Evolutionary conservation across 2,329 filamentous ascomycete genomes (phyloP).

Genomic region (Ascochyta clinopodiicola): DNA sequence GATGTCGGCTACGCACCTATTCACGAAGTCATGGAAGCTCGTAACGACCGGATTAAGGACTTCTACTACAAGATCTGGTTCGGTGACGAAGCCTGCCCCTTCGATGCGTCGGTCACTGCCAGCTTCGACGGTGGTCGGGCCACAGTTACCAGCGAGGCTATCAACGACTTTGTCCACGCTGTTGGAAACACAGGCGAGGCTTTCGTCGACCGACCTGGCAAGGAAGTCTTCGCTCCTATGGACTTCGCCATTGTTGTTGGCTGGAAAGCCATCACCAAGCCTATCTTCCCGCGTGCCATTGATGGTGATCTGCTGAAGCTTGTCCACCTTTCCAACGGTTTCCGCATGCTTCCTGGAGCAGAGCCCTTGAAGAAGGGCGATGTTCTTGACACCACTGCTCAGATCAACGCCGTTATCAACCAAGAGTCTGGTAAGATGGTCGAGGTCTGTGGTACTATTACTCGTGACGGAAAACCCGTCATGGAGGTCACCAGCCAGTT

Average conservation of each 20-base stretch:
- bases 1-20: constrained; percentile 98
- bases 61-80: constrained; percentile 99
- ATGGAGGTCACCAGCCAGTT: constrained; percentile 99
- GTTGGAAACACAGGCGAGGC: constrained; percentile 98
- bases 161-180: constrained; percentile 98
- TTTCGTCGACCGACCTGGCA: constrained; percentile 93
- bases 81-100: constrained; percentile 80
- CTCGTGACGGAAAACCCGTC: constrained; percentile 79
- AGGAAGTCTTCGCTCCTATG: constrained; percentile 95
- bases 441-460: constrained; percentile 97
- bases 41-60: constrained; percentile 98
- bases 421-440: constrained; percentile 99
- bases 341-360: constrained; percentile 97
- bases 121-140: constrained; percentile 89
- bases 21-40: constrained; percentile 91
- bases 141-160: constrained; percentile 87
- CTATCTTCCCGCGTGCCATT: constrained; percentile 95
- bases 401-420: constrained; percentile 97
- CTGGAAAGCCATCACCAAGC: constrained; percentile 99
- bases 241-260: constrained; percentile 98
- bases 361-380: constrained; percentile 96
- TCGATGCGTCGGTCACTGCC: constrained; percentile 83
- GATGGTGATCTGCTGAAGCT: constrained; percentile 96
- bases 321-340: constrained; percentile 94
- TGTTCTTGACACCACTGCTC: constrained; percentile 87